These are phyloP conservation scores for Kalmanozyma brasiliensis DNA, from an alignment of 1,284 basidiomycete genomes.

Conservation along the genomic window DNA sequence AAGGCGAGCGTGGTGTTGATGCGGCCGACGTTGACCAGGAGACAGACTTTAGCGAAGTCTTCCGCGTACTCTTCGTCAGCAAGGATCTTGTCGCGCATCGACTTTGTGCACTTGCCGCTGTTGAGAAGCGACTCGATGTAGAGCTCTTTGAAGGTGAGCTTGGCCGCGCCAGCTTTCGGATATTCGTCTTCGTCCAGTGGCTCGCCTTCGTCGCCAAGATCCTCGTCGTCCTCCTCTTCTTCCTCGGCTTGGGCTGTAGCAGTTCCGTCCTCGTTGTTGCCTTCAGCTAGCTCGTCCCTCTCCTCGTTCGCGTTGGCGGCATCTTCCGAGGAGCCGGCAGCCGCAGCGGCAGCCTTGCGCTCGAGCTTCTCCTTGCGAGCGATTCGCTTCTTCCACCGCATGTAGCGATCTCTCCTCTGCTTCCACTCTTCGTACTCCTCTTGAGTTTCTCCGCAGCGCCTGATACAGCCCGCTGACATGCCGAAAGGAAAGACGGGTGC, in stretches of 20 bases:
- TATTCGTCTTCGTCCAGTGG: slow-evolving; percentile 46
- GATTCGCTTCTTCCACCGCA: slow-evolving; percentile 40
- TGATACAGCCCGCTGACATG: slow-evolving; percentile 54
- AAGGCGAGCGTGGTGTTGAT: slow-evolving; percentile 93
- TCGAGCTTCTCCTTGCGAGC: slow-evolving; percentile 35
- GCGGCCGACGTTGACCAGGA: slow-evolving; percentile 89
- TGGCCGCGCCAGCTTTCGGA: slow-evolving; percentile 52
- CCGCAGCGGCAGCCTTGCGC: slow-evolving; percentile 27
- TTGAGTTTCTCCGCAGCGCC: slow-evolving; percentile 56
- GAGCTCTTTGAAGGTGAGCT: slow-evolving; percentile 79
- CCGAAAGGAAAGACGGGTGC: slow-evolving; percentile 63
- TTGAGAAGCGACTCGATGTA: slow-evolving; percentile 83
- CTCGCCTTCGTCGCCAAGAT: slow-evolving; percentile 37
- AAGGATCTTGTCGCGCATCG: slow-evolving; percentile 83
- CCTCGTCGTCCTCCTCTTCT: slow-evolving; percentile 24
- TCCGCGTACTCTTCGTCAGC: slow-evolving; percentile 81
- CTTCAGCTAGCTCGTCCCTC: slow-evolving; percentile 47
- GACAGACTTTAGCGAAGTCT: slow-evolving; percentile 80
- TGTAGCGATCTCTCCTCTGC: slow-evolving; percentile 25
- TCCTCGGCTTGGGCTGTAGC: slow-evolving; percentile 15
- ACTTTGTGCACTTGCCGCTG: slow-evolving; percentile 84
- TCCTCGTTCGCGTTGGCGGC: slow-evolving; percentile 35
- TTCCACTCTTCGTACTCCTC: slow-evolving; percentile 53
- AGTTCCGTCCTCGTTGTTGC: slow-evolving; percentile 13
- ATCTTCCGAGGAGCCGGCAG: slow-evolving; percentile 11